phyloP scores from a whole-genome alignment of 768 basidiomycete genomes.

The Sistotremastrum niveocremeum region DNA sequence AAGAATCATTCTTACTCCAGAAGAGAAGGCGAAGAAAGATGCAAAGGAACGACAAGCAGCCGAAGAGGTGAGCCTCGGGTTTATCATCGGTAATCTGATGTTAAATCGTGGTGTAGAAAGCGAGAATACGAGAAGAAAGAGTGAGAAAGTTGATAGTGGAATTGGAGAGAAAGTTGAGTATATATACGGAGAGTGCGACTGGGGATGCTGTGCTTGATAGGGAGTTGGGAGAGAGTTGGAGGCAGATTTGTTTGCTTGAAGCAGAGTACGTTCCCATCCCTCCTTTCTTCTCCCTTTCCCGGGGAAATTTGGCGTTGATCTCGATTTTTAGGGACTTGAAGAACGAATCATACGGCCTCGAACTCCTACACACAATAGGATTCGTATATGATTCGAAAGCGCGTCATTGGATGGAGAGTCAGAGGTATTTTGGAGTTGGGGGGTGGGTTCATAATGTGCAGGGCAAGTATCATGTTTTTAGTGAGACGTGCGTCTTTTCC shows the following conservation, averaged over 20 bases:
- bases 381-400: conserved; percentile 76
- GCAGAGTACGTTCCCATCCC: conserved; percentile 47
- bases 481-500: conserved; percentile 61
- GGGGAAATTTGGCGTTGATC: too few species aligned
- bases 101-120: conserved; percentile 36
- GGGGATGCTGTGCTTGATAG: conserved; percentile 41
- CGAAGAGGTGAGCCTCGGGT: conserved; percentile 43
- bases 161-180: conserved; percentile 68
- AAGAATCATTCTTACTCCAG: conserved; percentile 22
- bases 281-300: neutral
- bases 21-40: conserved; percentile 27
- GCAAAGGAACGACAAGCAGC: conserved; percentile 29
- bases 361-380: conserved; percentile 74
- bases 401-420: conserved; percentile 65
- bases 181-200: conserved; percentile 75
- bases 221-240: conserved; percentile 61
- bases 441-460: conserved; percentile 91
- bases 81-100: too few species aligned
- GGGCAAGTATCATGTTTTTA: conserved; percentile 86
- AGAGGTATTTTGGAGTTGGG: conserved; percentile 66
- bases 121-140: conserved; percentile 62
- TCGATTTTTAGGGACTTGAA: conserved; percentile 49
- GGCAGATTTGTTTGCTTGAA: conserved; percentile 65
- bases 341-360: conserved; percentile 77
- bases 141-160: conserved; percentile 66